These are phyloP conservation scores for Leucogyrophana mollusca DNA, from an alignment of 768 basidiomycete species.

Conservation along the genomic window DNA sequence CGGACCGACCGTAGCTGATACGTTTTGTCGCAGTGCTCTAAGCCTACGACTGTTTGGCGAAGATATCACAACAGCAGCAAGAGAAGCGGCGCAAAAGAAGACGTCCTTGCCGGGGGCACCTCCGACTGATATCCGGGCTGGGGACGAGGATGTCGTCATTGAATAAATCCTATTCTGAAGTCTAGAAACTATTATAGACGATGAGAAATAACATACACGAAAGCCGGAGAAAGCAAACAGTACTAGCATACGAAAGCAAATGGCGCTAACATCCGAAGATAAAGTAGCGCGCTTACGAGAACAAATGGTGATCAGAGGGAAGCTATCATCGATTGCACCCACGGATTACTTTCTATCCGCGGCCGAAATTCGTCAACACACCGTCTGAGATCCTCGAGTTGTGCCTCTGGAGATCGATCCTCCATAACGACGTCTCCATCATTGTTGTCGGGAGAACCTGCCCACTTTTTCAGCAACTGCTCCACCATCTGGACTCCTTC, in stretches of 20 bases:
- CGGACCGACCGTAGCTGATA: conserved; percentile 2
- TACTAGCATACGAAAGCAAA: background rate
- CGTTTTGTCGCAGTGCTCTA: conserved; percentile 62
- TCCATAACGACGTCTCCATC: conserved; percentile 50
- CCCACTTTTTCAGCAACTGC: conserved; percentile 73
- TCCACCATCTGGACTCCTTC: conserved; percentile 82
- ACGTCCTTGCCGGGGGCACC: background rate
- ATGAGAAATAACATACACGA: background rate
- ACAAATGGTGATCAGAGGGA: conserved; percentile 37
- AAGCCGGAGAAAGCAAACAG: background rate
- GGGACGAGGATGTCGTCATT: conserved; percentile 2
- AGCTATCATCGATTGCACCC: conserved; percentile 64
- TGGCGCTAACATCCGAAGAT: too few relatives aligned
- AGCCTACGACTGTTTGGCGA: conserved; percentile 82
- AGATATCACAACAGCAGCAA: conserved; percentile 62
- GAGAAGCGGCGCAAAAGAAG: conserved; percentile 32
- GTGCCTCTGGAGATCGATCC: conserved; percentile 29
- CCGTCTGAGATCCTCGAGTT: conserved; percentile 48
- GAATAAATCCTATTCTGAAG: conserved; percentile 1
- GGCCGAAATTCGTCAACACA: conserved; percentile 66
- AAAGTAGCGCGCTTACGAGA: too few relatives aligned
- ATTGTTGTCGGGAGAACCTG: conserved; percentile 30
- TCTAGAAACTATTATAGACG: too few relatives aligned
- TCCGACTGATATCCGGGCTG: background rate
- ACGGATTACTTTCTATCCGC: conserved; percentile 73